These are phyloP conservation scores for Penicillium oxalicum DNA, from an alignment of 2,329 filamentous ascomycete genomes.

Conservation along the genomic window DNA sequence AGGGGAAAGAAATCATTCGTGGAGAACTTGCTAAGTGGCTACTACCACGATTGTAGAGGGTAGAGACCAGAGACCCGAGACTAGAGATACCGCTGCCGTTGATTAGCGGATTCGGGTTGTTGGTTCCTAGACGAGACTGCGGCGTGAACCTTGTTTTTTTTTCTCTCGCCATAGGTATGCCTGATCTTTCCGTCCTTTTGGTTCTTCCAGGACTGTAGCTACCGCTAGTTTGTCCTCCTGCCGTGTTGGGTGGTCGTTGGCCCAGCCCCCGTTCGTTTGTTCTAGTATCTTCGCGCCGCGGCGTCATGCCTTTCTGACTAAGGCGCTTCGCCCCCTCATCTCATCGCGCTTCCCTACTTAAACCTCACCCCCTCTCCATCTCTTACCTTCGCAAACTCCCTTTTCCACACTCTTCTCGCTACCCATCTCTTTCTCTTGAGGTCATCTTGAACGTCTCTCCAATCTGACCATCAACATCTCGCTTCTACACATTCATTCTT, in stretches of 20 bases:
- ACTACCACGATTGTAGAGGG: background rate
- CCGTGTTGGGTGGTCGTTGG: conserved; percentile 13
- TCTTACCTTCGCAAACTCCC: conserved; percentile 15
- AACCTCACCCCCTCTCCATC: conserved; percentile 18
- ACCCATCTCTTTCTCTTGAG: background rate
- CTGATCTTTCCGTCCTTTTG: too few relatives aligned
- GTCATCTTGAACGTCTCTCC: background rate
- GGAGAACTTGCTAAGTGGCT: background rate
- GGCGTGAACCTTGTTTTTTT: too few relatives aligned
- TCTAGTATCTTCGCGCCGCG: conserved; percentile 16
- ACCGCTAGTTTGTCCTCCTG: too few relatives aligned
- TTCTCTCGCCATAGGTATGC: too few relatives aligned
- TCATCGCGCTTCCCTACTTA: conserved; percentile 13
- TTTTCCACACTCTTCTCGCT: conserved; percentile 10
- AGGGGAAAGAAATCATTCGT: background rate
- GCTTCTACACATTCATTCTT: conserved; percentile 5
- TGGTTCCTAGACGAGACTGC: too few relatives aligned
- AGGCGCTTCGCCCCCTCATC: conserved; percentile 16
- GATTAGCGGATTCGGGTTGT: background rate
- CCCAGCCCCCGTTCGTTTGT: conserved; percentile 9
- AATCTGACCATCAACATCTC: conserved; percentile 7
- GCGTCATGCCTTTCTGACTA: conserved; percentile 19
- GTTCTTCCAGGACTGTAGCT: too few relatives aligned
- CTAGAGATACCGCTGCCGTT: too few relatives aligned
- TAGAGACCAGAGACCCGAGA: too few relatives aligned